These are phyloP conservation scores for Plasmodium blacklocki DNA, from an alignment of 169 alveolate species.

Conservation along the genomic window DNA sequence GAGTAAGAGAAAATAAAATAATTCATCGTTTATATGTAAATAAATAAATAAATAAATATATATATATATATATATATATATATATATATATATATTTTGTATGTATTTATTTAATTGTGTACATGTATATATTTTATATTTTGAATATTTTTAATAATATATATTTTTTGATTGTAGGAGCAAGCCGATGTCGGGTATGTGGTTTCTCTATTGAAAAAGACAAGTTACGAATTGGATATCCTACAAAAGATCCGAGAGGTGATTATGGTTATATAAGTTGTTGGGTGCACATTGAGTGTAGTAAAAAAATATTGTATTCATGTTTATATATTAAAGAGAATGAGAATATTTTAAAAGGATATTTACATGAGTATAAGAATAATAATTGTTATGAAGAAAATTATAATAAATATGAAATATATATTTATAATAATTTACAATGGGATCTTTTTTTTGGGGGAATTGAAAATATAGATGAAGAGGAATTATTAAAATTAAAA, in stretches of 20 bases:
- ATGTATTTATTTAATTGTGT: no score
- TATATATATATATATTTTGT: background rate
- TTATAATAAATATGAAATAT: conserved; percentile 18
- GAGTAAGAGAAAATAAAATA: conserved; percentile 9
- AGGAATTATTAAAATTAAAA: conserved; percentile 33
- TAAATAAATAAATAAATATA: background rate
- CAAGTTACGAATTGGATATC: conserved; percentile 74
- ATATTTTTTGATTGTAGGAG: conserved; percentile 32
- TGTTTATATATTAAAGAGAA: conserved; percentile 36
- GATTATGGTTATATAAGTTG: conserved; percentile 77
- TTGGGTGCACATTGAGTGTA: conserved; percentile 80
- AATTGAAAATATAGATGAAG: conserved; percentile 46
- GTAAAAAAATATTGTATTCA: conserved; percentile 58
- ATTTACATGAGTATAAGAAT: conserved; percentile 20
- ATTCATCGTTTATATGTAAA: background rate
- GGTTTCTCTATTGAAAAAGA: conserved; percentile 64
- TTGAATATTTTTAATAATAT: background rate
- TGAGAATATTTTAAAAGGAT: conserved; percentile 19
- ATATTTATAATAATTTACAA: conserved; percentile 30
- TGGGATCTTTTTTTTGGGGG: conserved; percentile 72
- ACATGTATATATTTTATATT: no score
- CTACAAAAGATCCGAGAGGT: conserved; percentile 78
- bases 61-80: background rate
- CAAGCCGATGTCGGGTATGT: conserved; percentile 76
- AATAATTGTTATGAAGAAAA: background rate